Conservation (phyloP, 164 flowering plant genomes). For the Cinnamomum micranthum region DNA sequence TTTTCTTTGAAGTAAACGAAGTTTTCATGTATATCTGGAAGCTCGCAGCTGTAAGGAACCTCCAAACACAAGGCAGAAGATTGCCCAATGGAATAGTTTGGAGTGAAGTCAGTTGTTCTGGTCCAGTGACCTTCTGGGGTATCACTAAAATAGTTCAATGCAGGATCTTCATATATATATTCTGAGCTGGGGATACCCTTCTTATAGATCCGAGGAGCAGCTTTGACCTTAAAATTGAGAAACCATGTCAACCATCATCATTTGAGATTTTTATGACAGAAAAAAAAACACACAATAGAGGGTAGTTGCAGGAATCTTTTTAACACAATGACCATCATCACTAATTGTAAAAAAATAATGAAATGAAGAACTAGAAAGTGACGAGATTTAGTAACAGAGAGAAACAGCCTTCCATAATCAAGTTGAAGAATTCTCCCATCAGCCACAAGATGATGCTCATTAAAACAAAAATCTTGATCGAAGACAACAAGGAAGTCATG, state of each 20-base stretch:
- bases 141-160: slow-evolving; percentile 40
- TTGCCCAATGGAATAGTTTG: slow-evolving; percentile 54
- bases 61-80: slow-evolving; percentile 74
- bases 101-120: slow-evolving; percentile 68
- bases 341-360: neutral
- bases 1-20: slow-evolving; percentile 44
- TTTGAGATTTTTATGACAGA: neutral
- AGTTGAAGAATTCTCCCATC: too few relatives aligned
- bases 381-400: neutral
- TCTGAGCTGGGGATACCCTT: slow-evolving; percentile 23
- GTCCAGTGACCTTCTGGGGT: slow-evolving; percentile 59
- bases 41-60: slow-evolving; percentile 33
- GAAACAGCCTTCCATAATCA: neutral
- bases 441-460: too few relatives aligned
- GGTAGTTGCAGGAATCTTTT: neutral
- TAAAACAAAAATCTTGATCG: too few relatives aligned
- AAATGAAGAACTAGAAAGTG: neutral
- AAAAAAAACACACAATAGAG: too few relatives aligned
- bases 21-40: slow-evolving; percentile 47
- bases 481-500: too few relatives aligned
- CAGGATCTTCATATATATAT: slow-evolving; percentile 17
- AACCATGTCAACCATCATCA: slow-evolving; percentile 2
- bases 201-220: slow-evolving; percentile 65
- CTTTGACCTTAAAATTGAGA: slow-evolving; percentile 37
- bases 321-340: neutral